phyloP scores from a whole-genome alignment of 768 basidiomycete species.

The Chiua virens region DNA sequence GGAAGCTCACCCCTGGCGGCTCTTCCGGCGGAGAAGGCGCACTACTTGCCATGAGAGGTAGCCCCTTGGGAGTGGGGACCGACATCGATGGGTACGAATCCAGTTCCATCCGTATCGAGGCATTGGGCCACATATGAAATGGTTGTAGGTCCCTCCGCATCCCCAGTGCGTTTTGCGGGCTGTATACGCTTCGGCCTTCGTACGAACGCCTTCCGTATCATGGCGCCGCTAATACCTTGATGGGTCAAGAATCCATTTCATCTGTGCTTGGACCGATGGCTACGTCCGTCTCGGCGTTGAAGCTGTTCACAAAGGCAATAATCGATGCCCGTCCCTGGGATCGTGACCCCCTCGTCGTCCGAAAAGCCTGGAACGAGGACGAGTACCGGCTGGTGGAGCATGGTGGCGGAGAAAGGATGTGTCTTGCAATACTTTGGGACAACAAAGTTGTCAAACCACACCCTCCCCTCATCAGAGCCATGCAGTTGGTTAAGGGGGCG shows the following conservation, averaged over 20 bases:
- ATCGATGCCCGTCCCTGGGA: conserved; percentile 54
- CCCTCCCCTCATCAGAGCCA: conserved; percentile 63
- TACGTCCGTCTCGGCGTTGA: conserved; percentile 63
- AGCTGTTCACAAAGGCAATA: conserved; percentile 48
- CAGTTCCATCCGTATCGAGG: neutral
- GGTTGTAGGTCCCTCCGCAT: conserved; percentile 65
- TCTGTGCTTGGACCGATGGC: conserved; percentile 77
- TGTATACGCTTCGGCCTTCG: conserved; percentile 75
- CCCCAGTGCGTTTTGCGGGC: conserved; percentile 65
- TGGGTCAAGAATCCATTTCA: conserved; percentile 71
- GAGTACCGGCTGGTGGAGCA: conserved; percentile 63
- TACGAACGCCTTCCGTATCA: conserved; percentile 71
- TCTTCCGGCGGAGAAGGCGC: conserved; percentile 90
- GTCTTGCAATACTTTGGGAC: conserved; percentile 68
- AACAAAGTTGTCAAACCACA: conserved; percentile 59
- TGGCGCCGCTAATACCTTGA: conserved; percentile 61
- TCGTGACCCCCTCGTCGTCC: conserved; percentile 57
- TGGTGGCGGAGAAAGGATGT: conserved; percentile 48
- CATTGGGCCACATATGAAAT: neutral
- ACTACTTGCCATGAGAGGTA: conserved; percentile 53
- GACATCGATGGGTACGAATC: conserved; percentile 69
- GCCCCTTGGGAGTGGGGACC: conserved; percentile 67
- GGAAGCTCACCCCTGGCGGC: conserved; percentile 71
- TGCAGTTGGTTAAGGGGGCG: conserved; percentile 59
- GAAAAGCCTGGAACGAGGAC: conserved; percentile 60